These are phyloP conservation scores for Populus ilicifolia DNA, from an alignment of 345 rosid species.

Conservation along the genomic window DNA sequence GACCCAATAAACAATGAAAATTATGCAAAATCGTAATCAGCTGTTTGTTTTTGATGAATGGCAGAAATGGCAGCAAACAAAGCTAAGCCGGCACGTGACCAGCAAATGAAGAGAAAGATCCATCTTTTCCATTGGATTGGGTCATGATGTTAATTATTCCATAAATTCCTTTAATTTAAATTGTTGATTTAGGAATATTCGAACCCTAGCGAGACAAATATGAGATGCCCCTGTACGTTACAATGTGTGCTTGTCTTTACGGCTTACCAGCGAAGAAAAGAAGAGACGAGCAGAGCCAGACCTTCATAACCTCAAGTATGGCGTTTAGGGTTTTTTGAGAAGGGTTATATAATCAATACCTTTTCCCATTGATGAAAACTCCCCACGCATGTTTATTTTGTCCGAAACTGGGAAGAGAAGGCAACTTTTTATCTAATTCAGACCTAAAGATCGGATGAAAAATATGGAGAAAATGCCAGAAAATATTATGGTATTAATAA, in stretches of 20 bases:
- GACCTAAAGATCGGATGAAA: no score
- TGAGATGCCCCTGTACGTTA: no score
- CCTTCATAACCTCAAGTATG: not conserved
- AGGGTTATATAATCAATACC: conserved; percentile 8
- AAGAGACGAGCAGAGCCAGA: conserved; percentile 7
- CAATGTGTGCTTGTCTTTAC: not conserved
- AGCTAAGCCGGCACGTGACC: not conserved
- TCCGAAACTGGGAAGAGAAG: no score
- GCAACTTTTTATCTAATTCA: no score
- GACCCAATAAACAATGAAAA: no score
- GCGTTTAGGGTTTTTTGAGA: not conserved
- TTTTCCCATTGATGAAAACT: not conserved
- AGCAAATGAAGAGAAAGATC: not conserved
- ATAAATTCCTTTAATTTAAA: no score
- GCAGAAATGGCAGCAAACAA: not conserved
- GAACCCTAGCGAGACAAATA: no score
- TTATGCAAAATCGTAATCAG: no score
- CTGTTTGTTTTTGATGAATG: not conserved
- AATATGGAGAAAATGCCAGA: no score
- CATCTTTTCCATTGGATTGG: not conserved
- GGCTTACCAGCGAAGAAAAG: conserved; percentile 17
- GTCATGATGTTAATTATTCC: no score
- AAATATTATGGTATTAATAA: no score
- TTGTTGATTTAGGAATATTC: no score
- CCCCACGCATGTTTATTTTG: not conserved